These are phyloP conservation scores for Psidium friedrichsthalianum DNA, from an alignment of 345 rosid species.

Conservation along the genomic window DNA sequence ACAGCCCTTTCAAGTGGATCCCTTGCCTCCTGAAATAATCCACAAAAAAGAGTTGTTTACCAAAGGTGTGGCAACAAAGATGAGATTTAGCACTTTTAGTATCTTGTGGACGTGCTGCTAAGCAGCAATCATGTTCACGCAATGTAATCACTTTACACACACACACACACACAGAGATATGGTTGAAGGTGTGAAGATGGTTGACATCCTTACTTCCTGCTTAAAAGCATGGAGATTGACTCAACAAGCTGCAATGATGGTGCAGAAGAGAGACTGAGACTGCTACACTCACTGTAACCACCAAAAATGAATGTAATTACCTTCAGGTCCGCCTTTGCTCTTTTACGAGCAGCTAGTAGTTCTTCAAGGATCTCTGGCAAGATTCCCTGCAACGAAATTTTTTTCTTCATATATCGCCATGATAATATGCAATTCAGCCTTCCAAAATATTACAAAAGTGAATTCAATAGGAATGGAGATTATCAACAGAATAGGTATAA, in stretches of 20 bases:
- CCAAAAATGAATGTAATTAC: constrained; percentile 17
- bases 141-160: background rate
- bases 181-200: background rate
- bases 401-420: background rate
- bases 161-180: background rate
- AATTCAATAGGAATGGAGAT: background rate
- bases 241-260: background rate
- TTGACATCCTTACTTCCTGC: background rate
- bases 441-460: background rate
- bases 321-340: constrained; percentile 96
- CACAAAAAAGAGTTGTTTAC: background rate
- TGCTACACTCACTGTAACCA: background rate
- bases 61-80: background rate
- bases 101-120: background rate
- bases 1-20: constrained; percentile 98
- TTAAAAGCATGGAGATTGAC: background rate
- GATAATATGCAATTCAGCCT: background rate
- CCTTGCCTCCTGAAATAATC: constrained; percentile 62
- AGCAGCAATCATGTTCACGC: background rate
- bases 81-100: background rate
- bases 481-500: constrained; percentile 2
- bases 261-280: background rate
- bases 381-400: constrained; percentile 54
- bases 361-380: constrained; percentile 99
- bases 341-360: constrained; percentile 77